A percentile compares a stretch with the other conserved stretches of the same genome.
Evolutionary conservation across 164 flowering plant genomes (phyloP).

Genomic region (Annona cherimola): DNA sequence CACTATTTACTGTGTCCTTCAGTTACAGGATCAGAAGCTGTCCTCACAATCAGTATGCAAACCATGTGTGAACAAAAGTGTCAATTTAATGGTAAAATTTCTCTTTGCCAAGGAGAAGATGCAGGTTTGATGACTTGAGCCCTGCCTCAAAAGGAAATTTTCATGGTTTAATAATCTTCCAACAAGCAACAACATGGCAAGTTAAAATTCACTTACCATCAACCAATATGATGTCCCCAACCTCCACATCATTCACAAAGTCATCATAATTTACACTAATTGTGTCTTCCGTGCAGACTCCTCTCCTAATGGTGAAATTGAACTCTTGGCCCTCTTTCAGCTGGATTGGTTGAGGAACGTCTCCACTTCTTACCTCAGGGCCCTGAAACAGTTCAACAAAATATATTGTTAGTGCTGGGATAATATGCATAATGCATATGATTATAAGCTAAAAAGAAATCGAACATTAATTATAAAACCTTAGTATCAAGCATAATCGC

Average conservation of each 20-base stretch:
- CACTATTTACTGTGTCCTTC: too few relatives aligned
- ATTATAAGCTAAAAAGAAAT: not conserved
- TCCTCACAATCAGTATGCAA: too few relatives aligned
- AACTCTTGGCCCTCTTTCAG: constrained; percentile 93
- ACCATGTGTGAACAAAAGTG: too few relatives aligned
- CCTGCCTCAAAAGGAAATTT: too few relatives aligned
- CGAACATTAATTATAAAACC: constrained; percentile 32
- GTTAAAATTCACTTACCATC: constrained; percentile 59
- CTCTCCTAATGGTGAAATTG: constrained; percentile 84
- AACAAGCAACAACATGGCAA: not conserved
- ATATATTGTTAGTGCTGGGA: not conserved
- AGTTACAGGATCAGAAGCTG: too few relatives aligned
- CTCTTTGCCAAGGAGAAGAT: too few relatives aligned
- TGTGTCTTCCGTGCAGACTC: constrained; percentile 72
- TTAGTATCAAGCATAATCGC: constrained; percentile 98
- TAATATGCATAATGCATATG: not conserved
- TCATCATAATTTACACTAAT: constrained; percentile 98
- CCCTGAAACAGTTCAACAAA: constrained; percentile 46
- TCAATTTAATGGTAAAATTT: too few relatives aligned
- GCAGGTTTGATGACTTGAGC: too few relatives aligned
- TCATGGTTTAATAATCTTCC: not conserved
- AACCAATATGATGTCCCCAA: constrained; percentile 77
- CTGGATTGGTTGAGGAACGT: constrained; percentile 78
- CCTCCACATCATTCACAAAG: constrained; percentile 93
- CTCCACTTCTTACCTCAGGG: constrained; percentile 99